Evolutionary conservation across 2,329 filamentous ascomycete genomes (phyloP), one percentile per base, ranked within the genome.

Genomic region (Ophiocordyceps sinensis): DNA sequence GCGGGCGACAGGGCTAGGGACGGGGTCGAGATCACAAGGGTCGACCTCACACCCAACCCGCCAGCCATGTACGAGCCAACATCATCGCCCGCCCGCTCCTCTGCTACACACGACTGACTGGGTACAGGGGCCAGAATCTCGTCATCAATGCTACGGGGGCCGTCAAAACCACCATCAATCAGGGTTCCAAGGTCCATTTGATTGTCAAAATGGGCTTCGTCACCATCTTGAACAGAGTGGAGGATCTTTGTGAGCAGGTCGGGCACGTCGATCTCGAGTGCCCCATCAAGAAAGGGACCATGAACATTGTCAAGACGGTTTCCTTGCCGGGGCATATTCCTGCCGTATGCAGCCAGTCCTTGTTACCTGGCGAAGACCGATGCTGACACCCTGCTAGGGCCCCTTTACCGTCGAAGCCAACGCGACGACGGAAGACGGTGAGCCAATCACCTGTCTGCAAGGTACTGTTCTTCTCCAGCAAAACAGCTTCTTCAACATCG

Each of bases 201-300:
- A 74, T 79, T 50, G 89, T 98, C 65, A 95, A 94, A 67, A 95
- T 94, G 62, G 89, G 89, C 45, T 71, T 94, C 49, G 95, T 98
- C 61, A 84, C 79, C 42, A 75, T 98, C 48, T 77, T 98, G 62
- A 85, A 75, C 61, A 83, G 83, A 49, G 75, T 72, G 50, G 79
- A 81, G 53, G 82, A 94, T 57, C 75, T 96, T 31, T 98, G 91
- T 68, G 84, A 95, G 45, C 82, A 94, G 60, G 76, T 94, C 49
- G 69, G 75, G 58, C 87, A 95, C 51, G 85, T 95, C 36, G 86
- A 95, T 53, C 68, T 96, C 43, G 66, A 85, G 53, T 98, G 91
- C 63, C 91, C 91, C 38, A 73, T 98, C 44, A 70, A 94, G 64
- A 76, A 85, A 64, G 89, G 88, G 44, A 65, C 77, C 19, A 69